Evolutionary conservation across 2,329 filamentous ascomycete species (phyloP).

Genomic region (Claviceps monticola): DNA sequence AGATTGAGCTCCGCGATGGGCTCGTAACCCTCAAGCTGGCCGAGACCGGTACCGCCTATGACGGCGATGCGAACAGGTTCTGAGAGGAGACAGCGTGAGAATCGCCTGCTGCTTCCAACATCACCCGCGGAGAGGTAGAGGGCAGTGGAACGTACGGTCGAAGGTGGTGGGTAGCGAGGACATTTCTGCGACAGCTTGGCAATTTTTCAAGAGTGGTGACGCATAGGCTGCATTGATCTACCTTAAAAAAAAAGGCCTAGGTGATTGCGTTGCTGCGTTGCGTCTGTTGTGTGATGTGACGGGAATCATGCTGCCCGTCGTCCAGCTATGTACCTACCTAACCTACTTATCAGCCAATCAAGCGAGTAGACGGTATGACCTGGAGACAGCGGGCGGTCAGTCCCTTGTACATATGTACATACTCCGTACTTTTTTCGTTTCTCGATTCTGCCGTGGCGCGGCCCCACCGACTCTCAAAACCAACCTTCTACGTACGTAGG

Average conservation of each 20-base stretch:
- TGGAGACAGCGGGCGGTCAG: too few relatives aligned
- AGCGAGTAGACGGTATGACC: too few relatives aligned
- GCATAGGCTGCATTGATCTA: too few relatives aligned
- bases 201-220: background rate
- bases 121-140: background rate
- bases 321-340: too few relatives aligned
- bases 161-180: constrained; percentile 42
- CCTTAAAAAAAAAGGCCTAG: too few relatives aligned
- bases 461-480: background rate
- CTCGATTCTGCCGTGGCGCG: background rate
- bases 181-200: constrained; percentile 22
- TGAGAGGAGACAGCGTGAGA: constrained; percentile 15
- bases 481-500: too few relatives aligned
- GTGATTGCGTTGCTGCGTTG: too few relatives aligned
- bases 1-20: constrained; percentile 68
- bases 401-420: too few relatives aligned
- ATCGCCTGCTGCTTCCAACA: background rate
- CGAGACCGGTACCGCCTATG: constrained; percentile 85
- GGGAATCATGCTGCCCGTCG: too few relatives aligned
- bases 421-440: constrained; percentile 3
- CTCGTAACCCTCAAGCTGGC: constrained; percentile 73
- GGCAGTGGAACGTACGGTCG: constrained; percentile 32
- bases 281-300: too few relatives aligned
- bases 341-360: too few relatives aligned
- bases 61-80: constrained; percentile 71